These are phyloP conservation scores for Termitomyces sp. DNA, from an alignment of 768 basidiomycete species.

Conservation along the genomic window DNA sequence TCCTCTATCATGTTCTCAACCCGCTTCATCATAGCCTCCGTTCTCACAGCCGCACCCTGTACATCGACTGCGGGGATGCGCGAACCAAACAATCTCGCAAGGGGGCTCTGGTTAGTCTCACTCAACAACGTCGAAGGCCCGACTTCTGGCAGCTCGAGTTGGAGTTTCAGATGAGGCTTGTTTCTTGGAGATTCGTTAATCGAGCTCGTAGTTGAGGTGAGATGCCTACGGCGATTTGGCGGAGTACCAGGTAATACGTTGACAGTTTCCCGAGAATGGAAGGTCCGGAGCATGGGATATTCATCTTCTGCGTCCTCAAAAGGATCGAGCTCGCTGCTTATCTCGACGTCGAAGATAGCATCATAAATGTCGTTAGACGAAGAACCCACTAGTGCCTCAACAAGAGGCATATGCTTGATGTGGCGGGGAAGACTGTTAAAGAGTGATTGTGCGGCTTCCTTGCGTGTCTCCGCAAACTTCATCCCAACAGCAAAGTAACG, in stretches of 20 bases:
- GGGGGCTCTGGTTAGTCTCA: slow-evolving; percentile 37
- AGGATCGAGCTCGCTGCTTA: slow-evolving; percentile 41
- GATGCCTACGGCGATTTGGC: slow-evolving; percentile 21
- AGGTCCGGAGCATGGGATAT: slow-evolving; percentile 31
- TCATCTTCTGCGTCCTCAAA: slow-evolving; percentile 52
- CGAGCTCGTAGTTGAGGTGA: slow-evolving; percentile 18
- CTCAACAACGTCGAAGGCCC: slow-evolving; percentile 1
- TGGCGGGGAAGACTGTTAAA: slow-evolving; percentile 67
- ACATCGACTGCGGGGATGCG: slow-evolving; percentile 15
- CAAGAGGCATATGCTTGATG: slow-evolving; percentile 68
- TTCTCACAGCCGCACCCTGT: slow-evolving; percentile 20
- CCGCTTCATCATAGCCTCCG: slow-evolving; percentile 46
- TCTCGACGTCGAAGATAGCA: slow-evolving; percentile 75
- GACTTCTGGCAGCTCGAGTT: slow-evolving; percentile 10
- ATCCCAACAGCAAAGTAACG: slow-evolving; percentile 56
- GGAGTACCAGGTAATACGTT: slow-evolving; percentile 14
- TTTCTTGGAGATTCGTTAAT: slow-evolving; percentile 21
- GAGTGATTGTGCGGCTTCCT: slow-evolving; percentile 48
- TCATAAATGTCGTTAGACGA: slow-evolving; percentile 66
- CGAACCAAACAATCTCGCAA: slow-evolving; percentile 44
- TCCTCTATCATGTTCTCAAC: slow-evolving; percentile 65
- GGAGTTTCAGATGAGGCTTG: slow-evolving; percentile 15
- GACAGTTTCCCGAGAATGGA: slow-evolving; percentile 35
- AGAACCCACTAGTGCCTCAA: slow-evolving; percentile 76
- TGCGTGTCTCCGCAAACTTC: slow-evolving; percentile 47